Base-by-base conservation (phyloP, 2,329 filamentous ascomycete genomes). In the Ceratocystis papillata region DNA sequence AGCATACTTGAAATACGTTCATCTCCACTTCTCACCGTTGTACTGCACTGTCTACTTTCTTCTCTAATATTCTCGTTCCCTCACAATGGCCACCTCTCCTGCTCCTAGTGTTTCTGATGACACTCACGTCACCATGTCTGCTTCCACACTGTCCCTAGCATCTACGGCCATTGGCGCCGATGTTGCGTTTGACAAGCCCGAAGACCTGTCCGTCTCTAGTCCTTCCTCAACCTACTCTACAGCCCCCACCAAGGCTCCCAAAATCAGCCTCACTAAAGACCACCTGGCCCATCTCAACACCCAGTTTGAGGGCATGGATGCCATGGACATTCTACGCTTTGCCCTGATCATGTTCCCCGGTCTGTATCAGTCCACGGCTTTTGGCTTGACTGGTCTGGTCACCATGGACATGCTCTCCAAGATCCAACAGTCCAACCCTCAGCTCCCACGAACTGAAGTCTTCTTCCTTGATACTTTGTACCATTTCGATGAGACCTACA, bases 251-350 rank as follows among this genome's bases (percentile, higher is more conserved):
- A 64, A 48, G 70, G 80, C 93, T 22, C 88, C 92, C 15, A 84
- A 89, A 68, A 82, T 97, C 72, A 85, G 87, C 76, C 90, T 99
- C 79, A 93, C 90, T 70, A 88, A 88, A 75, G 83, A 87, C 69
- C 93, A 99, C 76, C 81, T 97, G 71, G 87, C 89, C 72, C 93
- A 93, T 76, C 82, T 99, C 75, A 99, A 99, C 81, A 78, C 85
- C 70, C 90, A 96, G 76, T 80, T 99, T 71, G 89, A 94, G 76
- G 83, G 87, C 73, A 88, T 97, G 76, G 85, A 92, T 74, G 90
- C 94, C 69, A 81, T 93, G 82, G 93, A 96, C 70, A 88, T 97
- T 72, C 83, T 99, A 68, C 87, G 86, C 77, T 96, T 96, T 88
- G 90, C 87, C 81, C 88, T 93, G 74, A 87, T 89, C 71, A 88